A percentile compares a stretch with the other conserved stretches of the same genome.
phyloP scores from a whole-genome alignment of 2,329 filamentous ascomycete species.

The Fusarium heterosporum region DNA sequence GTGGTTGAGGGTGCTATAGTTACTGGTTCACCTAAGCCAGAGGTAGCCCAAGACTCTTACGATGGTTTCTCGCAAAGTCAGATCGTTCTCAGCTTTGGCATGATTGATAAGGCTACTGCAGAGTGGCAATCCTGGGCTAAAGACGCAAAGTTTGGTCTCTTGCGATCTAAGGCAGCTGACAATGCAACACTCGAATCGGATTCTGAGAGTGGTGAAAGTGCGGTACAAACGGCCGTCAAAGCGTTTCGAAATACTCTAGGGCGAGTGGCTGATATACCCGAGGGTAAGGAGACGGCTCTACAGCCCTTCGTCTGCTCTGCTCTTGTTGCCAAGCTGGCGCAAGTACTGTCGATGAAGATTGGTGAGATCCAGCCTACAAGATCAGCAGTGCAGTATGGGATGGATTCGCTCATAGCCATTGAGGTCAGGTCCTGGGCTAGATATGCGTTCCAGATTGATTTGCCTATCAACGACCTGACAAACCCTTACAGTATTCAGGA shows the following conservation, averaged over 20 bases:
- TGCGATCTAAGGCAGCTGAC: slow-evolving; percentile 32
- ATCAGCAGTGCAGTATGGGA: slow-evolving; percentile 42
- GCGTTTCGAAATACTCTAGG: slow-evolving; percentile 36
- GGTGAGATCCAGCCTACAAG: slow-evolving; percentile 38
- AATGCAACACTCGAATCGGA: slow-evolving; percentile 33
- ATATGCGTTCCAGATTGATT: slow-evolving; percentile 44
- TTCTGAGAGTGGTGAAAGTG: slow-evolving; percentile 34
- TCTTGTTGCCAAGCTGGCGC: slow-evolving; percentile 41
- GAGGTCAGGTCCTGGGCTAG: slow-evolving; percentile 43
- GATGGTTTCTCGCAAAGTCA: slow-evolving; percentile 38
- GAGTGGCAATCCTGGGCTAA: slow-evolving; percentile 44
- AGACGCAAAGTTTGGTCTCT: slow-evolving; percentile 40
- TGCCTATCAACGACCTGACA: slow-evolving; percentile 43
- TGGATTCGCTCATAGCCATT: slow-evolving; percentile 44
- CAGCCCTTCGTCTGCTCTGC: slow-evolving; percentile 39
- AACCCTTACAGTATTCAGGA: slow-evolving; percentile 44
- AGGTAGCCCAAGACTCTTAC: slow-evolving; percentile 17
- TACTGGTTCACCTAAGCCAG: slow-evolving; percentile 28
- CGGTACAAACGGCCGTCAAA: slow-evolving; percentile 42
- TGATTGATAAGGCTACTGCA: slow-evolving; percentile 40
- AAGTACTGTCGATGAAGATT: slow-evolving; percentile 43
- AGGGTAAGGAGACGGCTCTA: slow-evolving; percentile 34
- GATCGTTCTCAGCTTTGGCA: slow-evolving; percentile 42
- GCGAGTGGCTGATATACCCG: slow-evolving; percentile 19
- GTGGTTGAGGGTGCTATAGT: slow-evolving; percentile 41